Percentiles rank a stretch among this genome's conserved stretches.
Conservation (phyloP, 495 filamentous ascomycete genomes). For the Lasiosphaeria ovina region DNA sequence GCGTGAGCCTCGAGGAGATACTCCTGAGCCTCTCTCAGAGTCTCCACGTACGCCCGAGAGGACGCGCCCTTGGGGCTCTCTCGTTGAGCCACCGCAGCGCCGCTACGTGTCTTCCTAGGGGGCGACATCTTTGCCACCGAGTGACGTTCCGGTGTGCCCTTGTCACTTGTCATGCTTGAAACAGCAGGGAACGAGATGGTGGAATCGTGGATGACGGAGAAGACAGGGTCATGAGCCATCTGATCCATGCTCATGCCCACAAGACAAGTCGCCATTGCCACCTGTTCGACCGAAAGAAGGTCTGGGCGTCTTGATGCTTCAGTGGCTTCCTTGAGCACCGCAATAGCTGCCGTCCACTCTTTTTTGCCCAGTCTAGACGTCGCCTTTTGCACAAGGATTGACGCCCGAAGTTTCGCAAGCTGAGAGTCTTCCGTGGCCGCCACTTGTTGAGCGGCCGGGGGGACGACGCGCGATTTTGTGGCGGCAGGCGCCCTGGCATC, state of each 20-base stretch:
- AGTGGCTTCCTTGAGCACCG: slow-evolving; percentile 49
- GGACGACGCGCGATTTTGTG: slow-evolving; percentile 25
- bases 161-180: slow-evolving; percentile 24
- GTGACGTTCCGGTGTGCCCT: slow-evolving; percentile 17
- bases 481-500: slow-evolving; percentile 22
- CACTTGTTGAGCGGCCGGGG: slow-evolving; percentile 12
- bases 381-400: slow-evolving; percentile 65
- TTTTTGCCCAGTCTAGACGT: slow-evolving; percentile 53
- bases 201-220: slow-evolving; percentile 86
- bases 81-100: slow-evolving; percentile 13
- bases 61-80: slow-evolving; percentile 29
- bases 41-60: slow-evolving; percentile 52
- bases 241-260: slow-evolving; percentile 61
- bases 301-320: slow-evolving; percentile 39
- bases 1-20: slow-evolving; percentile 55
- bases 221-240: slow-evolving; percentile 77
- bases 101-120: slow-evolving; percentile 24
- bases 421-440: slow-evolving; percentile 47
- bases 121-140: slow-evolving; percentile 28
- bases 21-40: slow-evolving; percentile 60
- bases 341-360: slow-evolving; percentile 52
- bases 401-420: slow-evolving; percentile 56
- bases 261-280: slow-evolving; percentile 58
- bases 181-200: slow-evolving; percentile 80
- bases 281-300: slow-evolving; percentile 44